A percentile compares a stretch with the other conserved stretches of the same genome.
phyloP scores from a whole-genome alignment of 2,329 filamentous ascomycete genomes.

The Microcyclospora tardicrescens region DNA sequence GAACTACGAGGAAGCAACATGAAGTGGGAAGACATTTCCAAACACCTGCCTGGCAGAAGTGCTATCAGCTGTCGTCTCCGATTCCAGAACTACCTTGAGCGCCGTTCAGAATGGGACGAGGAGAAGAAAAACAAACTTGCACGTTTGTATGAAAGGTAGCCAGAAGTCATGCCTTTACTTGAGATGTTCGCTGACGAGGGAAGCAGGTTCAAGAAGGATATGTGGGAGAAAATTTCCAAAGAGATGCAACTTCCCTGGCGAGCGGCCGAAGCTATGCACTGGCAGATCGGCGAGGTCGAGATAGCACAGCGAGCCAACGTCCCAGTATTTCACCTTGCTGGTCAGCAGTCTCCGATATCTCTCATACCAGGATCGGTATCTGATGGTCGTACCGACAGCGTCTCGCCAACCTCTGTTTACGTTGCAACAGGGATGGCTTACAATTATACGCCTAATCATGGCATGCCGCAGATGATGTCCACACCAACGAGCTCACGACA shows the following conservation, averaged over 20 bases:
- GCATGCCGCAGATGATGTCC: slow-evolving; percentile 16
- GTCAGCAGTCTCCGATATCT: slow-evolving; percentile 13
- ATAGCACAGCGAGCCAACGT: slow-evolving; percentile 90
- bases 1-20: slow-evolving; percentile 79
- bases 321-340: slow-evolving; percentile 56
- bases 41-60: slow-evolving; percentile 76
- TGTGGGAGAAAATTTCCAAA: slow-evolving; percentile 93
- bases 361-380: slow-evolving; percentile 5
- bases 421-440: slow-evolving; percentile 7
- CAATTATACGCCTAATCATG: slow-evolving; percentile 22
- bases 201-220: slow-evolving; percentile 82
- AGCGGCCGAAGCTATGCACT: slow-evolving; percentile 95
- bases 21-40: slow-evolving; percentile 99
- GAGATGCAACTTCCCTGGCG: slow-evolving; percentile 94
- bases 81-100: slow-evolving; percentile 94
- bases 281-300: slow-evolving; percentile 84
- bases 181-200: neutral
- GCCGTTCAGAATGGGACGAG: slow-evolving; percentile 89
- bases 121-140: slow-evolving; percentile 96
- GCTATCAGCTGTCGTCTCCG: slow-evolving; percentile 88
- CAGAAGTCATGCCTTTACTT: slow-evolving; percentile 7
- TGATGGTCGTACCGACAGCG: slow-evolving; percentile 13
- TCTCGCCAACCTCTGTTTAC: slow-evolving; percentile 13
- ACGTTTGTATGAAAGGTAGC: slow-evolving; percentile 84
- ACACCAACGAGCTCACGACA: slow-evolving; percentile 1